A percentile compares a stretch with the other conserved stretches of the same genome.
These are phyloP conservation scores for Cryptosporidium ubiquitum DNA, from an alignment of 169 alveolate species.

Conservation along the genomic window DNA sequence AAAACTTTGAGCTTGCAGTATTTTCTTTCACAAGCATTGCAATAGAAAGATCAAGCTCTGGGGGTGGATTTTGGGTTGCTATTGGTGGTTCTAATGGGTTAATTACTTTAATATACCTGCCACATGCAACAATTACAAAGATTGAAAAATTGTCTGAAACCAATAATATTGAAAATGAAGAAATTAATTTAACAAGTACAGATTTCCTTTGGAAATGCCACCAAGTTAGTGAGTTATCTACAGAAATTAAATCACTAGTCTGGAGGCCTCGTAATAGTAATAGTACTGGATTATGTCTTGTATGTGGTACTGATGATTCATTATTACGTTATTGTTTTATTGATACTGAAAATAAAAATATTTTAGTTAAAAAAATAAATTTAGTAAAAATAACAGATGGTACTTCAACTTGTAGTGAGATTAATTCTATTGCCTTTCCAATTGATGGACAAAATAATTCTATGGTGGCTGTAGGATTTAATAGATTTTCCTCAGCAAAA, in stretches of 20 bases:
- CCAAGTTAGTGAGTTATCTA: conserved; percentile 50
- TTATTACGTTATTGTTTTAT: conserved; percentile 63
- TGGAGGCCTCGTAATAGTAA: conserved; percentile 54
- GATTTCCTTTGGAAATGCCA: conserved; percentile 64
- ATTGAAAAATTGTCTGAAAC: conserved; percentile 9
- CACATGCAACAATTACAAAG: conserved; percentile 9
- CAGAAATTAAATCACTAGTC: conserved; percentile 42
- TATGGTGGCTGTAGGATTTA: conserved; percentile 37
- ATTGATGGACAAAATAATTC: background rate
- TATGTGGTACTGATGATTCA: conserved; percentile 64
- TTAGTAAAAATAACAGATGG: conserved; percentile 68
- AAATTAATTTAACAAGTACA: conserved; percentile 6
- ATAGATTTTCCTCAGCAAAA: conserved; percentile 48
- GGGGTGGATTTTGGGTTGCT: conserved; percentile 73
- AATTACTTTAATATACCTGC: conserved; percentile 22
- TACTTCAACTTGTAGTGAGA: conserved; percentile 43
- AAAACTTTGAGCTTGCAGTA: conserved; percentile 37
- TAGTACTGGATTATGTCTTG: conserved; percentile 47
- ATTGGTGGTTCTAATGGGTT: conserved; percentile 59
- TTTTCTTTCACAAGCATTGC: conserved; percentile 62
- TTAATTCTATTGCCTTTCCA: conserved; percentile 39
- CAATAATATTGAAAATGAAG: conserved; percentile 21
- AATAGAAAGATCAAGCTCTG: conserved; percentile 55
- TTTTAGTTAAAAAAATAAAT: conserved; percentile 17
- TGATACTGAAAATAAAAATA: conserved; percentile 36